These are phyloP conservation scores for Claviceps humidiphila DNA, from an alignment of 2,329 filamentous ascomycete genomes.

Conservation along the genomic window DNA sequence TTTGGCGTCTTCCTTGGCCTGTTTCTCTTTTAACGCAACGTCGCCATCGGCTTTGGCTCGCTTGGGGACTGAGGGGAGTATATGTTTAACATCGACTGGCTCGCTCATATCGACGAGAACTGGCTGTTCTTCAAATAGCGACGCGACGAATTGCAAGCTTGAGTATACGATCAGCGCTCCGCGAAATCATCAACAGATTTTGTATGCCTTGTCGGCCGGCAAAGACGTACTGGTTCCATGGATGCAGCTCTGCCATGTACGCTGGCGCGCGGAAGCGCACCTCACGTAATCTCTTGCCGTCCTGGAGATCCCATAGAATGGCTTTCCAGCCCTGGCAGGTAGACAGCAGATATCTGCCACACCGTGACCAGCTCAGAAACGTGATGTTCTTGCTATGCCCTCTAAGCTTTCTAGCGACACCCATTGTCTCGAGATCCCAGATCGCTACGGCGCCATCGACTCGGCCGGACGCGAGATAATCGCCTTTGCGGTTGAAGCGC, in stretches of 20 bases:
- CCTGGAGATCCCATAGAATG: slow-evolving; percentile 80
- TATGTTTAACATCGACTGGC: slow-evolving; percentile 57
- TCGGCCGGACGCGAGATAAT: slow-evolving; percentile 86
- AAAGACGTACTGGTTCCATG: slow-evolving; percentile 59
- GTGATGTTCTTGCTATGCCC: slow-evolving; percentile 92
- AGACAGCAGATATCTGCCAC: slow-evolving; percentile 81
- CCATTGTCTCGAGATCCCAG: slow-evolving; percentile 96
- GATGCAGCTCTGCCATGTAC: slow-evolving; percentile 92
- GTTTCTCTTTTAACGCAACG: slow-evolving; percentile 62
- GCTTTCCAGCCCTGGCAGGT: slow-evolving; percentile 95
- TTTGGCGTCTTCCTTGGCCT: slow-evolving; percentile 81
- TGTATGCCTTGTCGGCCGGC: no score
- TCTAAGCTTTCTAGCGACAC: slow-evolving; percentile 83
- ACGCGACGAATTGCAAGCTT: slow-evolving; percentile 75
- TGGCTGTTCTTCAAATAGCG: slow-evolving; percentile 86
- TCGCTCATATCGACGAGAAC: slow-evolving; percentile 71
- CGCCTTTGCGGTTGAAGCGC: slow-evolving; percentile 88
- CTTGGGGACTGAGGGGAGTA: slow-evolving; percentile 70
- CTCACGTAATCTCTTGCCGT: slow-evolving; percentile 59
- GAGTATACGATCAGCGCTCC: slow-evolving; percentile 11
- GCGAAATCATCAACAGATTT: not conserved
- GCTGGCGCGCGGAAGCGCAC: slow-evolving; percentile 87
- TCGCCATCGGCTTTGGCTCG: slow-evolving; percentile 59
- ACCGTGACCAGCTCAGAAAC: slow-evolving; percentile 86
- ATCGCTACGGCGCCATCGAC: slow-evolving; percentile 91